phyloP scores from a whole-genome alignment of 768 basidiomycete genomes.

The Atractiella rhizophila region DNA sequence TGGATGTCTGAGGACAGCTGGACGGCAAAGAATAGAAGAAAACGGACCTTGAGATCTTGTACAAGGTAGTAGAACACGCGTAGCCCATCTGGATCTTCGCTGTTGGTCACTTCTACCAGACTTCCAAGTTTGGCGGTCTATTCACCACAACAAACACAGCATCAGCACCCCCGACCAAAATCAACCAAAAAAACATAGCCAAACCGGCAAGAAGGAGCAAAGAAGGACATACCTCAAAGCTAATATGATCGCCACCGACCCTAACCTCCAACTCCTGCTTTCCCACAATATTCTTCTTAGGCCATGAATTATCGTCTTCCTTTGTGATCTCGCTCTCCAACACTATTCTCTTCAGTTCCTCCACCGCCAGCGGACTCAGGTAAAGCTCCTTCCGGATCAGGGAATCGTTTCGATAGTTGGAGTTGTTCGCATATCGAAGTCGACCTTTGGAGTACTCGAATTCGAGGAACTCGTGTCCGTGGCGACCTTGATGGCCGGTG shows the following conservation, averaged over 20 bases:
- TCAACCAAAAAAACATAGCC: neutral
- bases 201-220: neutral
- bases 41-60: slow-evolving; percentile 70
- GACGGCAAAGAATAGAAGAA: neutral
- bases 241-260: slow-evolving; percentile 78
- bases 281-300: slow-evolving; percentile 95
- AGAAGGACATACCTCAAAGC: slow-evolving; percentile 50
- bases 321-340: slow-evolving; percentile 82
- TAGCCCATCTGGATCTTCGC: slow-evolving; percentile 87
- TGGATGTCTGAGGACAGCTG: neutral
- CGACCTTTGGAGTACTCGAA: slow-evolving; percentile 95
- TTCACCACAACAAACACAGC: neutral
- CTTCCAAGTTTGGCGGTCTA: slow-evolving; percentile 97
- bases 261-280: slow-evolving; percentile 95
- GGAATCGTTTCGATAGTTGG: slow-evolving; percentile 93
- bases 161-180: neutral
- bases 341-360: slow-evolving; percentile 82
- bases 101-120: slow-evolving; percentile 84
- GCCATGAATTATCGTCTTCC: slow-evolving; percentile 97
- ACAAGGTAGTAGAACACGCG: slow-evolving; percentile 97
- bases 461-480: slow-evolving; percentile 92
- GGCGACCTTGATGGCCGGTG: slow-evolving; percentile 88
- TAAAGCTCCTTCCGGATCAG: slow-evolving; percentile 99
- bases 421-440: slow-evolving; percentile 91
- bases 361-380: slow-evolving; percentile 70